These are phyloP conservation scores for Skeletonema menzelii DNA, from an alignment of 108 stramenopile species.

Conservation along the genomic window DNA sequence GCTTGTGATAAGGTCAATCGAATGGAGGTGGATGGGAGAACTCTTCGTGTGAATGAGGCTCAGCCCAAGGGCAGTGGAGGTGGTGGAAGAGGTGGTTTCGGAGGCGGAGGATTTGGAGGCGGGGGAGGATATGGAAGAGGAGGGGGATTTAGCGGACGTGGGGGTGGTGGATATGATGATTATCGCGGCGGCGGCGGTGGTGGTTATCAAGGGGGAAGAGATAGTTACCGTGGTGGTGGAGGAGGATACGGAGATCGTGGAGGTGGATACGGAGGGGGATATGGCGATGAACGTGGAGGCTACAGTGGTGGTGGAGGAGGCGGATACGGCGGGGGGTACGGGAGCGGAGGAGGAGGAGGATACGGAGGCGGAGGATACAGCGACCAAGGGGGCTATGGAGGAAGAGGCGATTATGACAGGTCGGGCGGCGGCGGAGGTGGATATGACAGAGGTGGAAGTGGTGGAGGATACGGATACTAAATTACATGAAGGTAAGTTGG, in stretches of 20 bases:
- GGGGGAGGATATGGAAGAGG: constrained; percentile 18
- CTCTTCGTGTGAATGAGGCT: constrained; percentile 71
- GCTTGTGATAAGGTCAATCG: constrained; percentile 50
- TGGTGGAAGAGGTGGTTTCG: constrained; percentile 20
- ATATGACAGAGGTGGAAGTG: constrained; percentile 27
- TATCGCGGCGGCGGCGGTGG: neutral
- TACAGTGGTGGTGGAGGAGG: constrained; percentile 49
- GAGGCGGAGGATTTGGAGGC: constrained; percentile 1
- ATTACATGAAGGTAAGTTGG: neutral
- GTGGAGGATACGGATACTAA: constrained; percentile 18
- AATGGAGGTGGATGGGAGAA: constrained; percentile 55
- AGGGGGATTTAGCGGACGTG: constrained; percentile 3
- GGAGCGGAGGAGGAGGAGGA: constrained; percentile 1
- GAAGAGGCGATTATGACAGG: constrained; percentile 15
- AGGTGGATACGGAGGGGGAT: constrained; percentile 22
- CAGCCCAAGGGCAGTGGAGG: constrained; percentile 73
- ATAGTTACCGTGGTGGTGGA: neutral
- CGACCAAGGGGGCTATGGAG: constrained; percentile 13
- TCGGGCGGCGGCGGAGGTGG: constrained; percentile 37
- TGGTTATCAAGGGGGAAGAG: neutral
- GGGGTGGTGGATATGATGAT: constrained; percentile 6
- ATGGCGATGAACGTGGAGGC: constrained; percentile 36
- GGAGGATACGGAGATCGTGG: constrained; percentile 10
- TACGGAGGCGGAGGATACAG: neutral
- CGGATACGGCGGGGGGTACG: neutral